These are phyloP conservation scores for Davidsoniella virescens DNA, from an alignment of 2,329 filamentous ascomycete species.

Conservation along the genomic window DNA sequence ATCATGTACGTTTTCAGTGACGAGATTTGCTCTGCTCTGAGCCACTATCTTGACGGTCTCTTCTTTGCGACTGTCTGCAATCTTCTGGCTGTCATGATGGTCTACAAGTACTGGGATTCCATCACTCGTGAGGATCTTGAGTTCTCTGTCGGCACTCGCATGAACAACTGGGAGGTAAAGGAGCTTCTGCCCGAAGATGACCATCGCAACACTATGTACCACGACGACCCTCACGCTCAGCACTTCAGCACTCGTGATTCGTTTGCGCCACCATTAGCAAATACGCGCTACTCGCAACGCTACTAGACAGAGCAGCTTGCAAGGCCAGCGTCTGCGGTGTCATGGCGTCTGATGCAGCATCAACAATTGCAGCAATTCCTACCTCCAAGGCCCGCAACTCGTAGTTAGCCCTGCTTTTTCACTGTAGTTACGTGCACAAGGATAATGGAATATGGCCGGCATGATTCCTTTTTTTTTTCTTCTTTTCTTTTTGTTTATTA, in stretches of 20 bases:
- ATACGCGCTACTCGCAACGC: constrained; percentile 9
- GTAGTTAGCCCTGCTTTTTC: no score
- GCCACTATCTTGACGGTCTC: constrained; percentile 86
- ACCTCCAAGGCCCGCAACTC: no score
- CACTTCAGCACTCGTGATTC: constrained; percentile 22
- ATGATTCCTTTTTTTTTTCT: not conserved
- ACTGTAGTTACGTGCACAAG: no score
- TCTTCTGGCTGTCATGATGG: constrained; percentile 93
- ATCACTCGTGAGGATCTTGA: constrained; percentile 97
- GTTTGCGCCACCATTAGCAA: not conserved
- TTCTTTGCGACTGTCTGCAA: constrained; percentile 94
- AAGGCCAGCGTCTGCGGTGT: no score
- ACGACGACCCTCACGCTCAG: constrained; percentile 43
- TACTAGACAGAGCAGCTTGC: constrained; percentile 5
- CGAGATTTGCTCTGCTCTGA: constrained; percentile 64
- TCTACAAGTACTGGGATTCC: constrained; percentile 99
- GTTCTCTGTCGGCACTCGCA: constrained; percentile 87
- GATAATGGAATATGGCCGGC: no score
- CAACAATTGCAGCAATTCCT: no score
- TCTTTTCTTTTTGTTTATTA: not conserved
- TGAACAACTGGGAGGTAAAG: constrained; percentile 98
- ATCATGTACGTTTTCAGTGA: constrained; percentile 81
- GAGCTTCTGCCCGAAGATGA: constrained; percentile 73
- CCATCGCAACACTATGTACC: constrained; percentile 54
- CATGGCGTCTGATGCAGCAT: no score